Evolutionary conservation across 208 protist genomes (phyloP), one percentile per base, ranked within the genome.

Genomic region (Strigomonas culicis): DNA sequence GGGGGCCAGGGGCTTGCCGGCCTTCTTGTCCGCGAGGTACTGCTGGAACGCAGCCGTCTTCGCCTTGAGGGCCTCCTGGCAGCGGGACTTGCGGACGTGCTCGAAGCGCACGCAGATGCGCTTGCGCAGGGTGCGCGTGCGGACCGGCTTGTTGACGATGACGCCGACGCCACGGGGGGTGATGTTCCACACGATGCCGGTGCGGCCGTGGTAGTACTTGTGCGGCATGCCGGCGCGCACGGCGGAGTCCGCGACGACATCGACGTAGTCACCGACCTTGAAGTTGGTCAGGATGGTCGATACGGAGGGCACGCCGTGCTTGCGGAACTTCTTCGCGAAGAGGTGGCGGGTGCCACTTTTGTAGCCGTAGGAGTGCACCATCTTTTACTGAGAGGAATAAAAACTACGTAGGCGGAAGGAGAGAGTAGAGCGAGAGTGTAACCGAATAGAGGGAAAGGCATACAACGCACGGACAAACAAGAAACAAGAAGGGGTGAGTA

Each of bases 181-280:
- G 36, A 99, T 95, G 88, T 99, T 99, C 98, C 97, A 99, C 30
- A 99, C 97, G 64, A 92, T 86, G 68, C 99, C 99, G 62, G 99
- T 99, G 79, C 96, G 98, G 66, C 99, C 99, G 82, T 99, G 98
- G 97, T 99, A 99, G 92, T 98, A 99, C 89, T 99, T 99, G 95
- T 99, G 94, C 58, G 99, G 99, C 98, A 99, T 99, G 82, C 99
- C 99, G 56, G 98, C 98, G 59, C 99, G 98, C 74, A 99, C 90
- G n/a, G 98, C 84, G 44, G 95, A 88, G 81, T 99, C 98, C 47
- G 88, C 96, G 13, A 97, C 92, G 74, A 99, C 94, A 71, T 99
- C 98, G 47, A 99, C 99, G 81, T 97, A 99, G 74, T 99, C 98
- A 70, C 98, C 98, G 44, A 99, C 68, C 82, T 99, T 99, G 94